These are phyloP conservation scores for Mucor racemosus DNA, from an alignment of 371 early-diverging fungal genomes.

Conservation along the genomic window DNA sequence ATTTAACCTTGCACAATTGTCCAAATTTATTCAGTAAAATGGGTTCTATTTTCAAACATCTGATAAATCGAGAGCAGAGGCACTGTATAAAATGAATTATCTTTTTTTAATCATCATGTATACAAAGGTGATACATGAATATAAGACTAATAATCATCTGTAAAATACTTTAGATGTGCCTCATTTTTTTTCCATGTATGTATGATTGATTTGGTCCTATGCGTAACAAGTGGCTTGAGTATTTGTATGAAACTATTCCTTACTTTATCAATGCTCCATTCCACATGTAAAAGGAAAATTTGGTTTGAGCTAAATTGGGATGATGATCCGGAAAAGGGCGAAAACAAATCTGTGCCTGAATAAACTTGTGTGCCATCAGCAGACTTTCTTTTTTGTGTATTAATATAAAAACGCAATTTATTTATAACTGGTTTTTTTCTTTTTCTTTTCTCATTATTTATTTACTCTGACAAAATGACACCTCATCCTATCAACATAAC, in stretches of 20 bases:
- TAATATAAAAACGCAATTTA: constrained; percentile 6
- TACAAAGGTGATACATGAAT: no score
- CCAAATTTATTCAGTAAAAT: no score
- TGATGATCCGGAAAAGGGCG: neutral
- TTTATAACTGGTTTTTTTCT: constrained; percentile 10
- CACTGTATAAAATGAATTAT: no score
- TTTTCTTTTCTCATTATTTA: constrained; percentile 17
- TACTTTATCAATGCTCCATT: neutral
- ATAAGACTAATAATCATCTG: no score
- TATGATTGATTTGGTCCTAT: neutral
- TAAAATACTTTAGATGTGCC: no score
- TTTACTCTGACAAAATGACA: constrained; percentile 26
- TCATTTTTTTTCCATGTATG: neutral
- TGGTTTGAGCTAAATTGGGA: neutral
- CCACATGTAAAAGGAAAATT: no score
- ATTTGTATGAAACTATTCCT: neutral
- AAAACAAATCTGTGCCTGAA: neutral
- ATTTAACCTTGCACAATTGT: no score
- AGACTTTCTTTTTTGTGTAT: constrained; percentile 9
- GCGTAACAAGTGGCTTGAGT: neutral
- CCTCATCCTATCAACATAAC: constrained; percentile 28
- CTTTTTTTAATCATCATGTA: no score
- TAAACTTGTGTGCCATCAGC: constrained; percentile 16
- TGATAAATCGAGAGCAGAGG: no score
- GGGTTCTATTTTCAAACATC: no score